Evolutionary conservation across 2,329 filamentous ascomycete genomes (phyloP).

Genomic region (Colletotrichum eleusines): DNA sequence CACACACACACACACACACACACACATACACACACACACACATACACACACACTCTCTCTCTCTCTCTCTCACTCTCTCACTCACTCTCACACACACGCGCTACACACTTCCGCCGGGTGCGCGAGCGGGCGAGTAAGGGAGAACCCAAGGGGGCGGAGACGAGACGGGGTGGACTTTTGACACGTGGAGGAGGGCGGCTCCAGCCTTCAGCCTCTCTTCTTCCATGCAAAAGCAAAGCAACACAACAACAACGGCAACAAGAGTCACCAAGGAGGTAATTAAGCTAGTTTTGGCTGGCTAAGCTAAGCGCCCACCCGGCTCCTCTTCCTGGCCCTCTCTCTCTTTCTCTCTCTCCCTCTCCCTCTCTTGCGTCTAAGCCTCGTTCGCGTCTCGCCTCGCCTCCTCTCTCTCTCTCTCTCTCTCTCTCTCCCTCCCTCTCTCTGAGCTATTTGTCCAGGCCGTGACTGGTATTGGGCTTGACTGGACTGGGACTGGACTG

Average conservation of each 20-base stretch:
- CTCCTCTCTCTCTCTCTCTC: not conserved
- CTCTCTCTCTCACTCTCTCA: too few relatives aligned
- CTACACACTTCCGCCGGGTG: constrained; percentile 16
- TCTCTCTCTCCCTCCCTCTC: not conserved
- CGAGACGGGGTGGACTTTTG: constrained; percentile 26
- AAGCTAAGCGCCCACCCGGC: constrained; percentile 24
- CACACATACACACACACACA: not conserved
- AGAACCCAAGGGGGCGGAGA: constrained; percentile 26
- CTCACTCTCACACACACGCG: not conserved
- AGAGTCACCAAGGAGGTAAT: constrained; percentile 10
- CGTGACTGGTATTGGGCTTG: not conserved
- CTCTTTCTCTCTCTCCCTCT: not conserved
- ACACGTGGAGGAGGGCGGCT: constrained; percentile 30
- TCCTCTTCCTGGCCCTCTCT: constrained; percentile 7
- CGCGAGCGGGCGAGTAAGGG: constrained; percentile 27
- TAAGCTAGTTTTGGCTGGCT: constrained; percentile 12
- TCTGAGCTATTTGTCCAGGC: constrained; percentile 4
- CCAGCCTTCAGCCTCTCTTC: constrained; percentile 21
- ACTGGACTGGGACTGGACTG: constrained; percentile 14
- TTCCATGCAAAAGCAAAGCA: constrained; percentile 17
- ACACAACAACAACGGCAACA: not conserved
- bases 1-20: too few relatives aligned
- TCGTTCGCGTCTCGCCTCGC: constrained; percentile 1
- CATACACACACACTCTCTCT: too few relatives aligned
- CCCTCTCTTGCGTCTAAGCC: not conserved